Percentiles rank a stretch among this genome's conserved stretches.
These are phyloP conservation scores for Rosa persica DNA, from an alignment of 306 rosid species.

Conservation along the genomic window DNA sequence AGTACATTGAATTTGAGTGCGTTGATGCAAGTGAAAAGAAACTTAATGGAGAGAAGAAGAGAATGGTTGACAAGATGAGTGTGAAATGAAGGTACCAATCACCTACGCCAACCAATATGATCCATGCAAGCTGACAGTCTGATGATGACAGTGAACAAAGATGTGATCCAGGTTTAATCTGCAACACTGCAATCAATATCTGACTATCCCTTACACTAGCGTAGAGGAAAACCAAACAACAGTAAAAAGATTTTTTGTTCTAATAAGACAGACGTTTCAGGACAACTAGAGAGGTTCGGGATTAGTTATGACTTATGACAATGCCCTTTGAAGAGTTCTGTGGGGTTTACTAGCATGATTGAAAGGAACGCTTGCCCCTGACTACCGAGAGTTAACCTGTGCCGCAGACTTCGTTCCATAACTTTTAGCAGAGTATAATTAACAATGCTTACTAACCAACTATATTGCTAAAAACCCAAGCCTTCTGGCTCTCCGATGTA, in stretches of 20 bases:
- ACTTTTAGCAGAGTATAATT: too few species aligned
- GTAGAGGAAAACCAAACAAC: background rate
- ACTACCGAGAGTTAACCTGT: too few species aligned
- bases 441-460: too few species aligned
- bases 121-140: background rate
- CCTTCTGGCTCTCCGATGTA: too few species aligned
- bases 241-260: background rate
- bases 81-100: background rate
- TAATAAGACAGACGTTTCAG: background rate
- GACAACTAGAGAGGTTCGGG: too few species aligned
- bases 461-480: too few species aligned
- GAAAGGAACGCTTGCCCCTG: too few species aligned
- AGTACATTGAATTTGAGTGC: background rate
- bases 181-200: background rate
- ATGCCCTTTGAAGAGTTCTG: background rate
- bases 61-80: conserved; percentile 4
- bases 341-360: too few species aligned
- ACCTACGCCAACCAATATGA: background rate
- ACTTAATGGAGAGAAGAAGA: too few species aligned
- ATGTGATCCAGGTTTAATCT: background rate
- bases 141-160: background rate
- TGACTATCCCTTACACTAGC: background rate
- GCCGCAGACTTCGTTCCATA: too few species aligned
- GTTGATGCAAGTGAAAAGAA: background rate
- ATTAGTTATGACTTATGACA: background rate